These are phyloP conservation scores for Nyssa sinensis DNA, from an alignment of 148 eudicot genomes.

Conservation along the genomic window DNA sequence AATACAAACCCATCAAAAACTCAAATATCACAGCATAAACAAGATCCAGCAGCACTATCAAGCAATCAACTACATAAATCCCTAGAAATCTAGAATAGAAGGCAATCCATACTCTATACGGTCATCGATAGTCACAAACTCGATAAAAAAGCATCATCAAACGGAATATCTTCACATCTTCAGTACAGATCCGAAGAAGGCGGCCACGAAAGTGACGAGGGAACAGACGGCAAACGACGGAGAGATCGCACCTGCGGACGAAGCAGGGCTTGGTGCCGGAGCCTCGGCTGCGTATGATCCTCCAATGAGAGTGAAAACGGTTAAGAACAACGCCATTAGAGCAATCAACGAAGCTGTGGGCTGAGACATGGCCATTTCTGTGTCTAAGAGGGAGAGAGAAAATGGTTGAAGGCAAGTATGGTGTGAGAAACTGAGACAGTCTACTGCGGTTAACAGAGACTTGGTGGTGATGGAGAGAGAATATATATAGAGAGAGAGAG, in stretches of 20 bases:
- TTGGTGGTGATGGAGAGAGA: background rate
- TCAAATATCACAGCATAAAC: background rate
- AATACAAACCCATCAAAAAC: background rate
- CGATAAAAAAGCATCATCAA: background rate
- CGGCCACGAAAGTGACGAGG: slow-evolving; percentile 22
- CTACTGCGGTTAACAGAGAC: background rate
- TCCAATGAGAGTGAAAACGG: slow-evolving; percentile 32
- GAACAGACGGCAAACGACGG: slow-evolving; percentile 41
- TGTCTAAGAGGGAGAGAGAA: background rate
- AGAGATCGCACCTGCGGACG: slow-evolving; percentile 39
- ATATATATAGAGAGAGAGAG: background rate
- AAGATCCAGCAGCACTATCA: background rate
- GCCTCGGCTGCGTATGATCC: slow-evolving; percentile 47
- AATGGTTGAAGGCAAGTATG: background rate
- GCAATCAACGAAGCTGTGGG: slow-evolving; percentile 11
- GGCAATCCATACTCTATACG: background rate
- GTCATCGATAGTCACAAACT: background rate
- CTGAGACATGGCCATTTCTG: slow-evolving; percentile 40
- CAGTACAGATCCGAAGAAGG: slow-evolving; percentile 47
- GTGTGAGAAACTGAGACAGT: background rate
- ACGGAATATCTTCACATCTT: slow-evolving; percentile 34
- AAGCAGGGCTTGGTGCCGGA: slow-evolving; percentile 61
- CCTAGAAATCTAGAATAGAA: background rate
- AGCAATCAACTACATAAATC: background rate
- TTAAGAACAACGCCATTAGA: slow-evolving; percentile 22